A percentile compares a stretch with the other conserved stretches of the same genome.
Conservation (phyloP, 176 grass and related monocot species). For the Carex myosuroides region DNA sequence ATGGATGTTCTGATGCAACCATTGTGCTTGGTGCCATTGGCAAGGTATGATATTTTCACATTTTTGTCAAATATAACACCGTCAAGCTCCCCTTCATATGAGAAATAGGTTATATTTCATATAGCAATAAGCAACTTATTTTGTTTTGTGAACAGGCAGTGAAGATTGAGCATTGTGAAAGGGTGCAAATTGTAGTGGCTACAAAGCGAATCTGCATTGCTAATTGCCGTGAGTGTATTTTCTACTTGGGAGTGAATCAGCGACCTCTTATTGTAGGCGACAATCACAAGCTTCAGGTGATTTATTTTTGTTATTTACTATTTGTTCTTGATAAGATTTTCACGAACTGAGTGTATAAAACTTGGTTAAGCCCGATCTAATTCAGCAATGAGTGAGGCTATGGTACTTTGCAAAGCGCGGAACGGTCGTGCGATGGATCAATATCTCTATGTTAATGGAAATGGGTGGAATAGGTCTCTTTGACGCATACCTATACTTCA, state of each 20-base stretch:
- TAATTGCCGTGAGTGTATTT: conserved; percentile 90
- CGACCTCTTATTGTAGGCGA: conserved; percentile 84
- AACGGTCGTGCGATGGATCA: too few species aligned
- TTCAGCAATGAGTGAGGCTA: too few species aligned
- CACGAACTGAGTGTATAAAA: not conserved
- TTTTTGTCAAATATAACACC: not conserved
- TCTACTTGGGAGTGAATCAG: conserved; percentile 89
- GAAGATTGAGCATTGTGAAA: conserved; percentile 98
- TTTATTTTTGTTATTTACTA: conserved; percentile 20
- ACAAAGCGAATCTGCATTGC: conserved; percentile 86
- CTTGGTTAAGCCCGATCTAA: not conserved
- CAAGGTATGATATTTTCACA: conserved; percentile 45
- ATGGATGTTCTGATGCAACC: conserved; percentile 93
- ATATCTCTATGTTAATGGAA: too few species aligned
- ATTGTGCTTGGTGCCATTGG: conserved; percentile 90
- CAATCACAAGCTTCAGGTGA: conserved; percentile 95
- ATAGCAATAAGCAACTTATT: not conserved
- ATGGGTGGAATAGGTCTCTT: not conserved
- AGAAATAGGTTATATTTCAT: not conserved
- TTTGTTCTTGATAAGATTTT: not conserved
- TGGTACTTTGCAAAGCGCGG: too few species aligned
- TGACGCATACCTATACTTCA: not conserved
- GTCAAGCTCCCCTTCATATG: not conserved
- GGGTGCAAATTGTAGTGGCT: conserved; percentile 91
- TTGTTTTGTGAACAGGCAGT: conserved; percentile 49